Percentiles rank a stretch among this genome's conserved stretches.
Evolutionary conservation across 176 grass and related monocot genomes (phyloP).

Genomic region (Sorghum bicolor): DNA sequence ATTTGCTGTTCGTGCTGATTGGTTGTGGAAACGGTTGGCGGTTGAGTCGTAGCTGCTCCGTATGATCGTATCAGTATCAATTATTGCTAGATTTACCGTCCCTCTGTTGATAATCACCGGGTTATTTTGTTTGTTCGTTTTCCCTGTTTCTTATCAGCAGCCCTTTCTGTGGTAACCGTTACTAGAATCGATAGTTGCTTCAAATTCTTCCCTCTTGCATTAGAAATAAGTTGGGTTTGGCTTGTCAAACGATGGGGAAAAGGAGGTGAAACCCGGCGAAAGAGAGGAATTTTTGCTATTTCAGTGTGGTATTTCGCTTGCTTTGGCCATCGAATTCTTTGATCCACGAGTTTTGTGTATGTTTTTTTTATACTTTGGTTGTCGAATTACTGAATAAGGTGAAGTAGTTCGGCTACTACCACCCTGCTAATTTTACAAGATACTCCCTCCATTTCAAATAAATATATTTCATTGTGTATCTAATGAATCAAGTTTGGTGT

Average conservation of each 20-base stretch:
- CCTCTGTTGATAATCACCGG: not conserved
- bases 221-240: not conserved
- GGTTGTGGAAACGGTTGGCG: not conserved
- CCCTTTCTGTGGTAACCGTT: not conserved
- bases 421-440: not conserved
- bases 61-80: not conserved
- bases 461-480: not conserved
- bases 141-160: not conserved
- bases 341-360: not conserved
- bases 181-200: not conserved
- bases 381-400: not conserved
- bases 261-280: not conserved
- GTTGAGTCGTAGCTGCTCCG: not conserved
- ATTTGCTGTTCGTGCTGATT: not conserved
- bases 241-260: not conserved
- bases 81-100: not conserved
- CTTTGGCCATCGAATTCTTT: not conserved
- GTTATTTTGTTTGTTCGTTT: not conserved
- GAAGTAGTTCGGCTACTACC: not conserved
- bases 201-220: not conserved
- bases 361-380: not conserved
- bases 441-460: not conserved
- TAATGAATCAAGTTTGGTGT: no score
- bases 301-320: not conserved
- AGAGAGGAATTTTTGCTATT: not conserved